phyloP scores from a whole-genome alignment of 208 protist genomes.

The Acanthamoeba castellanii region DNA sequence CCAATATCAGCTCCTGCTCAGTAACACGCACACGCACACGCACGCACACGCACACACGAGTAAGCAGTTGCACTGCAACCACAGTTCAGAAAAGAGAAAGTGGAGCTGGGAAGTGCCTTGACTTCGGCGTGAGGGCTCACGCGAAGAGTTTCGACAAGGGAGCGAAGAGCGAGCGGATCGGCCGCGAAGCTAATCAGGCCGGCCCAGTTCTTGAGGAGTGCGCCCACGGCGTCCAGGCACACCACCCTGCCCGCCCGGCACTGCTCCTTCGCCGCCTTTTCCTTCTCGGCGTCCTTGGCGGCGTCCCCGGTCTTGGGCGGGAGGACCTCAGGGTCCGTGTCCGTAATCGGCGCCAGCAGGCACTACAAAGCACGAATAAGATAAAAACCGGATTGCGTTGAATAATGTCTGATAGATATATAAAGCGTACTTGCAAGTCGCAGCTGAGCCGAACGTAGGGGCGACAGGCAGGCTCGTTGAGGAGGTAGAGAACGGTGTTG shows the following conservation, averaged over 20 bases:
- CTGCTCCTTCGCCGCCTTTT: background rate
- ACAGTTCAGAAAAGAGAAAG: background rate
- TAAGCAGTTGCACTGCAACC: too few relatives aligned
- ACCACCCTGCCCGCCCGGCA: background rate
- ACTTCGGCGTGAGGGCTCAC: constrained; percentile 77
- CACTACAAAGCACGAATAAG: background rate
- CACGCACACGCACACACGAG: background rate
- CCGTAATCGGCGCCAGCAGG: constrained; percentile 14
- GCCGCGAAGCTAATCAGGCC: constrained; percentile 77
- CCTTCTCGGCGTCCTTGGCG: background rate
- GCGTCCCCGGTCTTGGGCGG: background rate
- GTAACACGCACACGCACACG: too few relatives aligned
- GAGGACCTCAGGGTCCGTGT: background rate
- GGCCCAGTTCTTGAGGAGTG: constrained; percentile 79
- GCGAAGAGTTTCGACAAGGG: constrained; percentile 77
- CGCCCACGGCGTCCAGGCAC: constrained; percentile 70
- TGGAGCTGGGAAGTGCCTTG: constrained; percentile 49
- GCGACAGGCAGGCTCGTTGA: constrained; percentile 4
- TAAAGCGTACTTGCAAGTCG: background rate
- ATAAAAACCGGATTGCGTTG: background rate
- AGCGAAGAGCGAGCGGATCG: constrained; percentile 76
- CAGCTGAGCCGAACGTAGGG: background rate
- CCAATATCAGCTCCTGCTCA: constrained; percentile 67
- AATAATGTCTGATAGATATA: too few relatives aligned
- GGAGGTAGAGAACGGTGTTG: constrained; percentile 2